phyloP scores from a whole-genome alignment of 345 rosid species.

The Brassica carinata region DNA sequence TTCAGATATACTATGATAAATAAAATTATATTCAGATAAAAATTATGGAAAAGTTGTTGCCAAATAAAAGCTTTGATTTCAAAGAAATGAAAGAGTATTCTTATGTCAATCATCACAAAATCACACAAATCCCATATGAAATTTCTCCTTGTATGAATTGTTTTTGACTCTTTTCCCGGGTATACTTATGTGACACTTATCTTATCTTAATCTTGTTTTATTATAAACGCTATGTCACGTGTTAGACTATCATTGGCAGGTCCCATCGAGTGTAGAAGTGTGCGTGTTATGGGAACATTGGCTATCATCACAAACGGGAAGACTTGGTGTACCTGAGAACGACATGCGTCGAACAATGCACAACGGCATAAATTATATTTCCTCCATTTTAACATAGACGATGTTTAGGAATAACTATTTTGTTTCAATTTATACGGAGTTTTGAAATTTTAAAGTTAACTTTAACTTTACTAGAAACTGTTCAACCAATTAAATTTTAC shows the following conservation, averaged over 20 bases:
- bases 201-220: not conserved
- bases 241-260: constrained; percentile 13
- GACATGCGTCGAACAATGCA: constrained; percentile 27
- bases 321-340: constrained; percentile 13
- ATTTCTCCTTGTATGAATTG: not conserved
- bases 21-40: no score
- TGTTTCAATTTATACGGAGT: no score
- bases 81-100: not conserved
- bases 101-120: constrained; percentile 20
- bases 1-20: not conserved
- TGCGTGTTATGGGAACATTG: constrained; percentile 35
- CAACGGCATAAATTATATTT: not conserved
- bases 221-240: not conserved
- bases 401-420: no score
- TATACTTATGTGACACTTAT: constrained; percentile 16
- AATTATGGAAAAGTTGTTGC: not conserved
- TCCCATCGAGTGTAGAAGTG: constrained; percentile 9
- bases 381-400: no score
- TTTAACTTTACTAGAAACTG: no score
- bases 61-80: not conserved
- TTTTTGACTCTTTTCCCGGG: not conserved
- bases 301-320: constrained; percentile 16
- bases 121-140: not conserved
- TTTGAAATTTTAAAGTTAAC: no score
- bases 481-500: no score